Evolutionary conservation across 352 stramenopile genomes (phyloP).

Genomic region (Phytophthora capsici): DNA sequence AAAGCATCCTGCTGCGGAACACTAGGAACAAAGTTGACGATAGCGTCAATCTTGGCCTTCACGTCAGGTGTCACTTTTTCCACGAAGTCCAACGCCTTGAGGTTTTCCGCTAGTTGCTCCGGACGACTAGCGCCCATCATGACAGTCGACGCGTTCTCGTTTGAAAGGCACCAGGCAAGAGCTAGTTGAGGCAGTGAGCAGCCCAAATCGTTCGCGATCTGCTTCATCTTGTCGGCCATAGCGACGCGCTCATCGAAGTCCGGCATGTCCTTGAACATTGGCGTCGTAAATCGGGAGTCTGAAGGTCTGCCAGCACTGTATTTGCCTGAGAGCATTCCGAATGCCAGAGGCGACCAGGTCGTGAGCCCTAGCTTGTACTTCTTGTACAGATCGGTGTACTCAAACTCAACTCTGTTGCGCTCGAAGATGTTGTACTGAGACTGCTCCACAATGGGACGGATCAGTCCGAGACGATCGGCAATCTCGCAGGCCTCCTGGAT

Average conservation of each 20-base stretch:
- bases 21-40: conserved; percentile 4
- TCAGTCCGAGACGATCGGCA: conserved; percentile 1
- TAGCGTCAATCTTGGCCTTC: conserved; percentile 46
- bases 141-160: conserved; percentile 60
- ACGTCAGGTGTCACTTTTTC: conserved; percentile 50
- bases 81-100: conserved; percentile 47
- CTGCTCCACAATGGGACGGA: conserved; percentile 6
- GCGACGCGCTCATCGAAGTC: conserved; percentile 22
- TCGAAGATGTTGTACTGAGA: conserved; percentile 7
- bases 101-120: conserved; percentile 65
- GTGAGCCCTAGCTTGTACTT: conserved; percentile 18
- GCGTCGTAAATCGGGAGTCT: conserved; percentile 34
- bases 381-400: conserved; percentile 5
- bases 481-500: conserved; percentile 4
- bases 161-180: conserved; percentile 51
- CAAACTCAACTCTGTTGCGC: conserved; percentile 1
- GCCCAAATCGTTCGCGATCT: conserved; percentile 50
- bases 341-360: conserved; percentile 3
- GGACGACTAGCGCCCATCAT: conserved; percentile 50
- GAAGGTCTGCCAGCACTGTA: conserved; percentile 48
- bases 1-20: background rate
- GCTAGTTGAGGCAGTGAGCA: conserved; percentile 56
- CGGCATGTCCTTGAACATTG: background rate
- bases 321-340: conserved; percentile 61
- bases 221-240: conserved; percentile 45